Base-by-base conservation (phyloP, 2,329 filamentous ascomycete genomes). In the Colletotrichum higginsianum region DNA sequence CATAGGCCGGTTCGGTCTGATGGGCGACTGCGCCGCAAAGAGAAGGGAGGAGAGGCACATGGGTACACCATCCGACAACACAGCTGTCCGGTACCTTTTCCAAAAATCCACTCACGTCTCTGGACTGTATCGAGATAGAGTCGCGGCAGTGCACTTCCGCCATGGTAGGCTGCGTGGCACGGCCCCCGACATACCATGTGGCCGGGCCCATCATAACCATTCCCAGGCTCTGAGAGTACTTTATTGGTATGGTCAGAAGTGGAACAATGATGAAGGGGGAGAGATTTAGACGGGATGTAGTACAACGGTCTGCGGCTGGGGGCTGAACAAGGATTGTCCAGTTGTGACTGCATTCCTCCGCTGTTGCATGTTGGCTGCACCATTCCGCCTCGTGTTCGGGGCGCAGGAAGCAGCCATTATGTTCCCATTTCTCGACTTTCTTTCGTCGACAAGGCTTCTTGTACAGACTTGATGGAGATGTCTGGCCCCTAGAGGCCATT, bases 301-400 rank as follows among this genome's bases (percentile, higher is more conserved):
- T 13, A 26, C 12, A 13, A 18, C 9, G 35, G 30, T 23, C 38
- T 57, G 55, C 55, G 38, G 35, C 16, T 15, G n/a, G 55, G 12
- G 30, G 35, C n/a, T 42, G n/a, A 42, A 42, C 18, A 30, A 18
- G 13, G 55, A 6, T 1, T 23, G 5, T 18, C 13, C 35, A 18
- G 42, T 11, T 16, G 3, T 23, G 13, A n/a, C n/a, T 40, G 55
- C 38, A 42, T 35, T 42, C 55, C 16, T 57, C 55, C 55, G 35
- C 21, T 42, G 38, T 57, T 57, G n/a, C 55, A 26, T 57, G 55
- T n/a, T 16, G 35, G 13, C 55, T 26, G 55, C 55, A 42, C n/a
- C 38, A 23, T 57, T 16, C 13, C n/a, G 55, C 2, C 55, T 42
- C 55, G 55, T 42, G 38, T 57, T 57, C 55, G 38, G 38, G 55